These are phyloP conservation scores for Malbranchea zuffiana DNA, from an alignment of 2,329 filamentous ascomycete genomes.

Conservation along the genomic window DNA sequence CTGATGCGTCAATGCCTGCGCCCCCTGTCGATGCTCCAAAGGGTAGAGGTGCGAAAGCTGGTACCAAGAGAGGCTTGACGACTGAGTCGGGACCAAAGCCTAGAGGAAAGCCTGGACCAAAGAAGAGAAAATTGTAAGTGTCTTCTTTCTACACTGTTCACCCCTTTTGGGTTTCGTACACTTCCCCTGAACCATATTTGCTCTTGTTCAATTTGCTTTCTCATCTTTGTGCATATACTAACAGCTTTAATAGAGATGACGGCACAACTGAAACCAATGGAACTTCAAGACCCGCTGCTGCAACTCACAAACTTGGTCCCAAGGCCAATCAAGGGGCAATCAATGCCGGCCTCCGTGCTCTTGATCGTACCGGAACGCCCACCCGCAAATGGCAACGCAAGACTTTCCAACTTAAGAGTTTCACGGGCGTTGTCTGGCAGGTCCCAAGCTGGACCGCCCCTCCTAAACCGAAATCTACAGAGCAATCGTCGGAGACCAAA, in stretches of 20 bases:
- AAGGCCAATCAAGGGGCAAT: slow-evolving; percentile 96
- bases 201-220: not conserved
- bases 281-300: slow-evolving; percentile 41
- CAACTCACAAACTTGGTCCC: slow-evolving; percentile 74
- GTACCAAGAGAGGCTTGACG: slow-evolving; percentile 47
- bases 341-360: slow-evolving; percentile 86
- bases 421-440: slow-evolving; percentile 77
- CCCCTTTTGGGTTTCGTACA: not conserved
- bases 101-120: slow-evolving; percentile 81
- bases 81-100: slow-evolving; percentile 56
- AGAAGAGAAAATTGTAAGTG: slow-evolving; percentile 93
- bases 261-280: slow-evolving; percentile 35
- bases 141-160: not conserved
- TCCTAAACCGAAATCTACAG: slow-evolving; percentile 22
- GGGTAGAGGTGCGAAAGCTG: slow-evolving; percentile 56
- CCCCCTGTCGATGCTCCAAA: slow-evolving; percentile 30
- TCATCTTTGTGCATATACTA: slow-evolving; percentile 6
- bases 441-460: slow-evolving; percentile 74
- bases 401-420: slow-evolving; percentile 75
- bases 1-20: slow-evolving; percentile 25
- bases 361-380: slow-evolving; percentile 83
- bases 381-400: slow-evolving; percentile 86
- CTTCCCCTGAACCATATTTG: too few species aligned
- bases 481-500: slow-evolving; percentile 51
- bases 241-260: slow-evolving; percentile 36